Percentiles rank a stretch among this genome's conserved stretches.
These are phyloP conservation scores for Kickxella alabastrina DNA, from an alignment of 192 early-diverging fungal genomes.

Conservation along the genomic window DNA sequence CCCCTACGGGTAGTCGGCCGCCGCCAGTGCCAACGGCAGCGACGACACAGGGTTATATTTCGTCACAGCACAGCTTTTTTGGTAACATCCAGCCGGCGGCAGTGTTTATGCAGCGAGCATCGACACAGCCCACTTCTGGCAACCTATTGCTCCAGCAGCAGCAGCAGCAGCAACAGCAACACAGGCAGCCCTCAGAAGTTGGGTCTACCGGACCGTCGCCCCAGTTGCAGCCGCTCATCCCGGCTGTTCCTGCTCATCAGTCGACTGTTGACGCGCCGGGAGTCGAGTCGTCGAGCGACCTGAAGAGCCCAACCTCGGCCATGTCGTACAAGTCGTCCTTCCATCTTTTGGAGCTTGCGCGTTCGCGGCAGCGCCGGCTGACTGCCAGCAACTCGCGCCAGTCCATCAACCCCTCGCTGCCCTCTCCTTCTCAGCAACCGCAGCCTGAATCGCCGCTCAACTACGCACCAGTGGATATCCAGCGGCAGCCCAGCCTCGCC, in stretches of 20 bases:
- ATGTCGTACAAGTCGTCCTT: slow-evolving; percentile 51
- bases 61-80: slow-evolving; percentile 13
- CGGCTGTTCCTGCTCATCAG: not conserved
- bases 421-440: slow-evolving; percentile 1
- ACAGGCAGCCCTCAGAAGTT: not conserved
- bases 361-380: slow-evolving; percentile 40
- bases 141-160: not conserved
- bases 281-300: slow-evolving; percentile 4
- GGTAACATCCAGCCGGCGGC: slow-evolving; percentile 9
- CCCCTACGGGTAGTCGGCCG: not conserved
- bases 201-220: slow-evolving; percentile 1
- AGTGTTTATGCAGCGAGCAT: slow-evolving; percentile 1
- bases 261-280: not conserved
- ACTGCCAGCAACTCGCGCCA: slow-evolving; percentile 42
- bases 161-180: not conserved
- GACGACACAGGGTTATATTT: not conserved
- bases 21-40: slow-evolving; percentile 1
- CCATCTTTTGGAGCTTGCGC: slow-evolving; percentile 41
- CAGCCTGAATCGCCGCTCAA: slow-evolving; percentile 2
- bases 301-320: slow-evolving; percentile 21
- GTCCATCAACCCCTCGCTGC: slow-evolving; percentile 8
- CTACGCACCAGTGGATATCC: slow-evolving; percentile 13
- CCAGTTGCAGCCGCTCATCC: not conserved
- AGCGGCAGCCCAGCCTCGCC: slow-evolving; percentile 30
- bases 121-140: slow-evolving; percentile 8